Percentiles rank a stretch among this genome's conserved stretches.
phyloP scores from a whole-genome alignment of 2,329 filamentous ascomycete genomes.

The Penicillium crustosum region DNA sequence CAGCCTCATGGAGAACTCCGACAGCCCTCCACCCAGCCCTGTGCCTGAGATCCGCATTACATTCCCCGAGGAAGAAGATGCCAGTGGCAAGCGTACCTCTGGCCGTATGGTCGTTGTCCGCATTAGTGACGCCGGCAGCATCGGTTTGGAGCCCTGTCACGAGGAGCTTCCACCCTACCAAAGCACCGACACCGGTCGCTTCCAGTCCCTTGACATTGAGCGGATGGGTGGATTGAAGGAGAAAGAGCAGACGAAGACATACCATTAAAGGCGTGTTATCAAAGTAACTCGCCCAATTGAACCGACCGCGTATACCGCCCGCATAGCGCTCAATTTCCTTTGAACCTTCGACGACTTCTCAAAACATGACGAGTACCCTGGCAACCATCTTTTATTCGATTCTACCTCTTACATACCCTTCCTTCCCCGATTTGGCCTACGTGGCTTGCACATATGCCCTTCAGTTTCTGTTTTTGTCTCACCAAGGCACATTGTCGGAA shows the following conservation, averaged over 20 bases:
- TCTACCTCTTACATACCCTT: conserved; percentile 27
- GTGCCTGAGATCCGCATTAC: conserved; percentile 98
- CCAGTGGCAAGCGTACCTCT: conserved; percentile 71
- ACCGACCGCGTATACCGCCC: not conserved
- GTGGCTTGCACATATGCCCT: conserved; percentile 36
- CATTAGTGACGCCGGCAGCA: conserved; percentile 78
- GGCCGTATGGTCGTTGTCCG: conserved; percentile 89
- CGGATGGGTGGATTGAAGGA: conserved; percentile 92
- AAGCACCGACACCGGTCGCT: conserved; percentile 73
- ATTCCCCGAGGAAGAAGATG: conserved; percentile 90
- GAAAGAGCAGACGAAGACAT: conserved; percentile 59
- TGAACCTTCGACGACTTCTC: conserved; percentile 29
- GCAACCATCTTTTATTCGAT: conserved; percentile 26
- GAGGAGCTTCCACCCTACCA: conserved; percentile 87
- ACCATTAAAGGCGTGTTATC: conserved; percentile 30
- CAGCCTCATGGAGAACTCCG: conserved; percentile 72
- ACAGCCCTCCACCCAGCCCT: conserved; percentile 73
- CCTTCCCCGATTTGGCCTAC: conserved; percentile 19
- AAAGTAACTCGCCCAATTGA: conserved; percentile 1
- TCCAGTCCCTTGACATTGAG: conserved; percentile 92
- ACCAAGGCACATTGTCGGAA: conserved; percentile 4
- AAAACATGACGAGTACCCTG: conserved; percentile 37
- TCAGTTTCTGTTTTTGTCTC: conserved; percentile 14
- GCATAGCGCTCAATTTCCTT: conserved; percentile 4
- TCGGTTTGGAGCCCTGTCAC: conserved; percentile 81